Percentiles rank a stretch among this genome's conserved stretches.
These are phyloP conservation scores for Pleurotus citrinopileatus DNA, from an alignment of 768 basidiomycete genomes.

Conservation along the genomic window DNA sequence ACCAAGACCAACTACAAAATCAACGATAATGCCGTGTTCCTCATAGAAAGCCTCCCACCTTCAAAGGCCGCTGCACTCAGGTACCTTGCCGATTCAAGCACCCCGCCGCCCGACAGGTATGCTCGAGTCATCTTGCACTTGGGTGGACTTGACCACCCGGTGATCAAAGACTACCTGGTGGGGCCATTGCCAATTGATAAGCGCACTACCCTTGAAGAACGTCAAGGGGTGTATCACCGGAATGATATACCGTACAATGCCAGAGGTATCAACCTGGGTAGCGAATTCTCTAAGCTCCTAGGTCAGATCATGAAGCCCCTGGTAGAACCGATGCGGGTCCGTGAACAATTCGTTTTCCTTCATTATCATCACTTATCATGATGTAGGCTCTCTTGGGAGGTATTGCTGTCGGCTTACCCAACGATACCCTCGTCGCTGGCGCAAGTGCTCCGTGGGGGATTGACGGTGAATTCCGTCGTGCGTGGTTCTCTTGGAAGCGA, in stretches of 20 bases:
- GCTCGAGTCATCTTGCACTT: conserved; percentile 53
- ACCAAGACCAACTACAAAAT: conserved; percentile 27
- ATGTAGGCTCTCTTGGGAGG: conserved; percentile 24
- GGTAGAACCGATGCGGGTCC: conserved; percentile 38
- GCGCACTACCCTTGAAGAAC: conserved; percentile 34
- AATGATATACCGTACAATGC: conserved; percentile 53
- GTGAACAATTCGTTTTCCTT: conserved; percentile 6
- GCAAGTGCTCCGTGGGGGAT: conserved; percentile 52
- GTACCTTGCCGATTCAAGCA: conserved; percentile 36
- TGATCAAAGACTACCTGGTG: conserved; percentile 51
- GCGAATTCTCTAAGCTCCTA: conserved; percentile 29
- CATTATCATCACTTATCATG: neutral
- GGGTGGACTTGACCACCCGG: conserved; percentile 36
- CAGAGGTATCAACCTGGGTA: conserved; percentile 30
- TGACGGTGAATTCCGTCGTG: conserved; percentile 56
- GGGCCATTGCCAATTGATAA: conserved; percentile 51
- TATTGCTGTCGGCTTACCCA: conserved; percentile 36
- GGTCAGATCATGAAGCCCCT: conserved; percentile 30
- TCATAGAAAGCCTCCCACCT: conserved; percentile 49
- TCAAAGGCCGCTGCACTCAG: conserved; percentile 43
- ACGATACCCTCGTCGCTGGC: conserved; percentile 48
- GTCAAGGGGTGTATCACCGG: conserved; percentile 53
- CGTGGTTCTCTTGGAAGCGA: conserved; percentile 49
- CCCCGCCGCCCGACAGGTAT: conserved; percentile 31
- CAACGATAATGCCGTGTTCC: conserved; percentile 49